phyloP scores from a whole-genome alignment of 202 grass and related monocot genomes.

The Zizania palustris region DNA sequence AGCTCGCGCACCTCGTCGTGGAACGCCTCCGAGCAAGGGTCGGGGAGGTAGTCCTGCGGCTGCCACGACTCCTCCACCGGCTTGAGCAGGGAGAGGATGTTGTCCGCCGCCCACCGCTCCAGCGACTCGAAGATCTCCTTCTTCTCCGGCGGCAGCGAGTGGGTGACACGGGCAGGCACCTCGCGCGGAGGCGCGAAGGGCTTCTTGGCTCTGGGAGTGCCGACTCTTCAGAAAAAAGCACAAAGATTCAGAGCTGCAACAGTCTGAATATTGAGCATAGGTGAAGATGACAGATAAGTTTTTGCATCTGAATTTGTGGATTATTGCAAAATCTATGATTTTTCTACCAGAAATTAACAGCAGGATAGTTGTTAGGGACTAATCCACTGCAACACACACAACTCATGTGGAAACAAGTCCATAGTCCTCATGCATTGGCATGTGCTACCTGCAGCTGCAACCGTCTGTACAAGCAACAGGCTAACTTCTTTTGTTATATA shows the following conservation, averaged over 20 bases:
- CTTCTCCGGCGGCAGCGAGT: slow-evolving; percentile 68
- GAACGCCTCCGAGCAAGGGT: slow-evolving; percentile 50
- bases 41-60: slow-evolving; percentile 73
- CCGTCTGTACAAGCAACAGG: not conserved
- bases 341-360: not conserved
- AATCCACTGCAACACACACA: not conserved
- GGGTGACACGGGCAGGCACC: slow-evolving; percentile 23
- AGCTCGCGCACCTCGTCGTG: slow-evolving; percentile 57
- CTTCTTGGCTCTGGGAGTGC: slow-evolving; percentile 21
- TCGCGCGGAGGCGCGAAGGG: slow-evolving; percentile 35
- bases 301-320: not conserved
- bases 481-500: no score
- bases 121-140: slow-evolving; percentile 64
- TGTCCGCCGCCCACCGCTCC: slow-evolving; percentile 48
- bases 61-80: slow-evolving; percentile 72
- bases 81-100: slow-evolving; percentile 60
- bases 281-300: not conserved
- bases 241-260: not conserved
- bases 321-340: not conserved
- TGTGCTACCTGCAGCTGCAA: slow-evolving; percentile 5
- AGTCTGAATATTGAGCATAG: not conserved
- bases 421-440: not conserved
- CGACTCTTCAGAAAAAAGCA: slow-evolving; percentile 32
- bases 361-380: not conserved
- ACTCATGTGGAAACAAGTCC: not conserved